Conservation (phyloP, 2,329 filamentous ascomycete species). For the Hypoxylon sp. region DNA sequence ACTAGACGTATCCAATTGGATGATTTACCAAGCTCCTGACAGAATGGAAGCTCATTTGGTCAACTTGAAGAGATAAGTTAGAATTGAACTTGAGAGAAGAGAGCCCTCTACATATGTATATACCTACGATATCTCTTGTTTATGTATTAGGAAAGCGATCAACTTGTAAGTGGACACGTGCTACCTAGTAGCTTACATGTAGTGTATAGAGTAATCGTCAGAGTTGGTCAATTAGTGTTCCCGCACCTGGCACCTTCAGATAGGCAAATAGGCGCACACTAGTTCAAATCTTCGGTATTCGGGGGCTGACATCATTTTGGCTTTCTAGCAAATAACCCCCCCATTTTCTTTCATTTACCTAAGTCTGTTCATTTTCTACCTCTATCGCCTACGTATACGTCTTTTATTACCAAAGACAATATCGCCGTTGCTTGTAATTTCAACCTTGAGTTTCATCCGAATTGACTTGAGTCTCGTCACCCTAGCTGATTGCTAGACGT, state of each 20-base stretch:
- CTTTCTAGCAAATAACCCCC: neutral
- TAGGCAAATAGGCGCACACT: neutral
- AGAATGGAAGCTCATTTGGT: too few species aligned
- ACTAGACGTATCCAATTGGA: neutral
- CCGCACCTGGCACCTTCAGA: conserved; percentile 17
- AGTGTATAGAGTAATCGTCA: neutral
- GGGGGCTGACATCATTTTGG: conserved; percentile 23
- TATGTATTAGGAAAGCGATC: conserved; percentile 8
- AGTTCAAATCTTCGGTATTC: neutral
- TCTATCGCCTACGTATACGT: neutral
- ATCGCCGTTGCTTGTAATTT: conserved; percentile 6
- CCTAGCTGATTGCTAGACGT: conserved; percentile 12
- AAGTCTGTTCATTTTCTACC: neutral
- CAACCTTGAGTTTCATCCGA: conserved; percentile 14
- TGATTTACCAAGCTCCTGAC: too few species aligned
- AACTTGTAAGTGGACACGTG: conserved; percentile 27
- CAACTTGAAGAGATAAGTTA: too few species aligned
- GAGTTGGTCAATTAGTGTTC: conserved; percentile 32
- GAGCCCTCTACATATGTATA: neutral
- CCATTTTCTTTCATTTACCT: conserved; percentile 1
- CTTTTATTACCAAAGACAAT: conserved; percentile 6
- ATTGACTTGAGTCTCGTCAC: conserved; percentile 16
- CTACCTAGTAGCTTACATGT: neutral
- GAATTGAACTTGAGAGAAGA: neutral
- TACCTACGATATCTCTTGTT: conserved; percentile 1